Conservation (phyloP, 2,329 filamentous ascomycete species). For the Microsporum canis region DNA sequence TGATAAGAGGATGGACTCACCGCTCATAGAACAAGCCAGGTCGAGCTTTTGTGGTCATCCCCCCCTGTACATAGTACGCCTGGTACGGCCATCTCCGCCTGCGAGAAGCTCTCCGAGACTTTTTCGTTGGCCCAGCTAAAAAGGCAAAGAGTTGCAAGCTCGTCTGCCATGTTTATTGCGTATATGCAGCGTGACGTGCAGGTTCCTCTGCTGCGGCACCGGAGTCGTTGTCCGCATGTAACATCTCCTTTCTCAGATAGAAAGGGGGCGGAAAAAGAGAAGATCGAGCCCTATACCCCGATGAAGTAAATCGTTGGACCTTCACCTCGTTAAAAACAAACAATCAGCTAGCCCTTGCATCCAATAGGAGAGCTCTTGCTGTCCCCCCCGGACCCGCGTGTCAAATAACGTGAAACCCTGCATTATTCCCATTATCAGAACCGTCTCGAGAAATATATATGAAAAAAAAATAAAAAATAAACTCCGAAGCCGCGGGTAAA, state of each 20-base stretch:
- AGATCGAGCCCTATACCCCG: not conserved
- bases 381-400: not conserved
- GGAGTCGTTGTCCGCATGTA: not conserved
- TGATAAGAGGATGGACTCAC: not conserved
- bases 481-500: not conserved
- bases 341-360: not conserved
- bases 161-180: not conserved
- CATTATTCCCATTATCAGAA: not conserved
- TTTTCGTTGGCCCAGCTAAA: not conserved
- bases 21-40: not conserved
- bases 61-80: not conserved
- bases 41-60: not conserved
- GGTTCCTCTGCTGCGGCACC: not conserved
- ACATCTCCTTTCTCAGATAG: not conserved
- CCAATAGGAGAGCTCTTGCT: not conserved
- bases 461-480: not conserved
- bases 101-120: not conserved
- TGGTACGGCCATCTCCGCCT: not conserved
- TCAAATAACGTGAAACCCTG: not conserved
- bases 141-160: not conserved
- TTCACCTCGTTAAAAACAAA: not conserved
- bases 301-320: not conserved
- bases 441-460: not conserved
- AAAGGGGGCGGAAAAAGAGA: not conserved
- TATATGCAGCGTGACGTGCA: constrained; percentile 2